These are phyloP conservation scores for Austroboletus festivus DNA, from an alignment of 768 basidiomycete genomes.

Conservation along the genomic window DNA sequence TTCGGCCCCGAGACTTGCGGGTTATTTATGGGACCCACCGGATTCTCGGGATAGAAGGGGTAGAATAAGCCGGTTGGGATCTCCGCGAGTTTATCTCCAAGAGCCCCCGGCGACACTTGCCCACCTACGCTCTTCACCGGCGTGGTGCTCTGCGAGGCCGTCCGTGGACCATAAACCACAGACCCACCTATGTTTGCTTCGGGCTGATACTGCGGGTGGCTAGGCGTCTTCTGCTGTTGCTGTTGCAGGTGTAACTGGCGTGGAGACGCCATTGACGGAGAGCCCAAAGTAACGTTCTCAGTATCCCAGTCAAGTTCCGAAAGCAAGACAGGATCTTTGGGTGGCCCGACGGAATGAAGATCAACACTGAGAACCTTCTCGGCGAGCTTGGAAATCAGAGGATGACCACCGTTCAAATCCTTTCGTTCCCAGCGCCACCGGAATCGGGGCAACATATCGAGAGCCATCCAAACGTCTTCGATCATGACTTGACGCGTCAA, in stretches of 20 bases:
- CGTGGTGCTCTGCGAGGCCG: slow-evolving; percentile 27
- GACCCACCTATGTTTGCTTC: slow-evolving; percentile 22
- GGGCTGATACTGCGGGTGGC: slow-evolving; percentile 33
- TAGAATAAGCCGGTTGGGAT: slow-evolving; percentile 71
- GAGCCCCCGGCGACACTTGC: slow-evolving; percentile 21
- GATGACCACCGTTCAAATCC: slow-evolving; percentile 74
- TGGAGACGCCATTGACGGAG: slow-evolving; percentile 25
- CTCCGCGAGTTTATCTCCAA: slow-evolving; percentile 50
- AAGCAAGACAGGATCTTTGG: slow-evolving; percentile 40
- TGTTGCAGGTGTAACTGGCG: slow-evolving; percentile 28
- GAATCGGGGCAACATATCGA: slow-evolving; percentile 85
- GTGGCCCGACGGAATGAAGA: slow-evolving; percentile 50
- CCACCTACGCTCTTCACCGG: slow-evolving; percentile 24
- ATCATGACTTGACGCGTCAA: slow-evolving; percentile 62
- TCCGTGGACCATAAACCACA: slow-evolving; percentile 29
- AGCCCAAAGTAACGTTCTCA: slow-evolving; percentile 31
- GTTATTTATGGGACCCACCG: slow-evolving; percentile 23
- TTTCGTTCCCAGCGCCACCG: slow-evolving; percentile 92
- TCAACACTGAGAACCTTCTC: slow-evolving; percentile 76
- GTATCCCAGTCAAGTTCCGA: slow-evolving; percentile 46
- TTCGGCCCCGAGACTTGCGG: slow-evolving; percentile 16
- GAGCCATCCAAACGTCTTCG: slow-evolving; percentile 83
- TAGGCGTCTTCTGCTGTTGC: slow-evolving; percentile 38
- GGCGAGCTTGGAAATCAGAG: slow-evolving; percentile 79
- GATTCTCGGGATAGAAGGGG: slow-evolving; percentile 68